Base-by-base conservation (phyloP, 768 basidiomycete genomes). In the Lentinula aciculospora region DNA sequence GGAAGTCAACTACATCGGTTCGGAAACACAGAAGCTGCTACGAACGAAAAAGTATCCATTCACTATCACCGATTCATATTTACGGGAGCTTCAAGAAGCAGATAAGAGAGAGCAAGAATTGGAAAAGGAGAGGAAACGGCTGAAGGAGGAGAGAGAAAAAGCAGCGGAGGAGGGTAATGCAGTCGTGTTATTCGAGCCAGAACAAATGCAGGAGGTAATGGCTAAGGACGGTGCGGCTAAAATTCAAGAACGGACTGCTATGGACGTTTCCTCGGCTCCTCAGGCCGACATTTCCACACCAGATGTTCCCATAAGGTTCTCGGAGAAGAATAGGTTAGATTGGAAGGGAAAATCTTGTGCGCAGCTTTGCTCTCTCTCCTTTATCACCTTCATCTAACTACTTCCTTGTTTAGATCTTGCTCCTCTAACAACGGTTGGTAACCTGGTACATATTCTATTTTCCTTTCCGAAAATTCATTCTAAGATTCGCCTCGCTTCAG, bases 351-450 rank as follows among this genome's bases (percentile, higher is more conserved):
- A 92, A 70, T 88, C 90, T 0, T 98, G 91, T 92, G 65, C 45
- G 86, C 70, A 6, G 15, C 34, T 23, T 21, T 13, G 37, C 45
- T 7, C 25, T 42, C 42, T 19, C 27, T 54, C 19, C 12, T 25
- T 4, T 21, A 15, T 4, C 5, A 29, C 29, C 10, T 9, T n/a
- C 4, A 17, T 6, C 9, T 29, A 28, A 19, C 53, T 15, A 3
- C 12, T 54, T 54, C 37, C 42, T 27, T 44, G 25, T 17, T 27
- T 39, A 75, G 72, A 75, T 61, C 68, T 79, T 44, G 74, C 77
- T 25, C 96, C 96, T 2, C 72, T 98, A 19, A 98, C 96, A 0
- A 98, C 96, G 0, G 94, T 95, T 37, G 96, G 96, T 13, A 98
- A 99, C 66, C 71, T 98, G 68, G 94, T 93, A 67, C 46, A 82